phyloP scores from a whole-genome alignment of 1,284 basidiomycete genomes.

The Ganoderma boninense region DNA sequence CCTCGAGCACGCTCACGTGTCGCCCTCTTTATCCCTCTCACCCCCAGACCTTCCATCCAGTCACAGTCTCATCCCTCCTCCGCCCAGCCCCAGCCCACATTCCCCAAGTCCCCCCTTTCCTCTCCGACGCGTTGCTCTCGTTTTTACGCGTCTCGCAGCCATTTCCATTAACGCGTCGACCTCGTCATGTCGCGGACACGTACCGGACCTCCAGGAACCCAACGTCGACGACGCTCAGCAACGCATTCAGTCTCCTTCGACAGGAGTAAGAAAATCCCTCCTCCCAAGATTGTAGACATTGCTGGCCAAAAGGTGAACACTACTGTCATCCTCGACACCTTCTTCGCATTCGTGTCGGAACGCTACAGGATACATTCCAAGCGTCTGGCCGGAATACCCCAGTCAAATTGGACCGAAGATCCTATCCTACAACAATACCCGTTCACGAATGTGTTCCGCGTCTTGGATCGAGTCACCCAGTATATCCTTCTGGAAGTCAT shows the following conservation, averaged over 20 bases:
- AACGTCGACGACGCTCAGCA: neutral
- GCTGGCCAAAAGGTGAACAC: slow-evolving; percentile 38
- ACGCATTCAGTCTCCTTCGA: slow-evolving; percentile 4
- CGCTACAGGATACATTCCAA: slow-evolving; percentile 45
- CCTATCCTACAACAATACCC: slow-evolving; percentile 43
- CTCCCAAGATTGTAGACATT: slow-evolving; percentile 37
- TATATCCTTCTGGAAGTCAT: slow-evolving; percentile 52
- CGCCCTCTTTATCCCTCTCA: neutral
- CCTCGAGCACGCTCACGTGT: slow-evolving; percentile 7
- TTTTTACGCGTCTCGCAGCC: neutral
- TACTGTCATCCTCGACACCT: slow-evolving; percentile 43
- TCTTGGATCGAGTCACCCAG: slow-evolving; percentile 52
- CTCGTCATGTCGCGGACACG: slow-evolving; percentile 21
- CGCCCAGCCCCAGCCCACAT: neutral
- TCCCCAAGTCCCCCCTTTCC: neutral
- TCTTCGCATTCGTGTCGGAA: slow-evolving; percentile 48
- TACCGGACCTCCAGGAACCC: neutral
- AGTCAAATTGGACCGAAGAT: slow-evolving; percentile 49
- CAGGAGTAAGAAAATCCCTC: slow-evolving; percentile 15
- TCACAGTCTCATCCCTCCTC: too few species aligned
- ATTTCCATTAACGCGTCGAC: neutral
- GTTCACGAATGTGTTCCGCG: slow-evolving; percentile 54
- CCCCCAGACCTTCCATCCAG: neutral
- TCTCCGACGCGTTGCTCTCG: slow-evolving; percentile 1
- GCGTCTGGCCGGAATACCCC: slow-evolving; percentile 40